These are phyloP conservation scores for Candida takata DNA, from an alignment of 805 yeast genomes.

Conservation along the genomic window DNA sequence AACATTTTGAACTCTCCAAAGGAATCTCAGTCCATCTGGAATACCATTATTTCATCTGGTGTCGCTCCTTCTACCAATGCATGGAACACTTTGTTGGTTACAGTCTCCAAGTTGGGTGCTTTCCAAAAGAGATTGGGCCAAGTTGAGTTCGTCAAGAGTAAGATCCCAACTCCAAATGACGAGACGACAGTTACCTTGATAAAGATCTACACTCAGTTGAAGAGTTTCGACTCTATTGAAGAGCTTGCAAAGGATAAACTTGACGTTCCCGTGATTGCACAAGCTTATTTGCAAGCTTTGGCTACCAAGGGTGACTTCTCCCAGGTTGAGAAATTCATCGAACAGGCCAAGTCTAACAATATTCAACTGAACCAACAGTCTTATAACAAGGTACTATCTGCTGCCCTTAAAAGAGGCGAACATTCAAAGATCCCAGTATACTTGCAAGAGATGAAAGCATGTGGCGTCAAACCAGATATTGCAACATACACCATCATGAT, in stretches of 20 bases:
- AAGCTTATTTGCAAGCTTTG: slow-evolving; percentile 19
- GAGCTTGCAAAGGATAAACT: slow-evolving; percentile 28
- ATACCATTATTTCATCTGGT: slow-evolving; percentile 34
- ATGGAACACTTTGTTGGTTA: slow-evolving; percentile 55
- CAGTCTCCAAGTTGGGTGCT: slow-evolving; percentile 30
- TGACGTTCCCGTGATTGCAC: slow-evolving; percentile 23
- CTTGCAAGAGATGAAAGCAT: slow-evolving; percentile 37
- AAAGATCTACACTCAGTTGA: slow-evolving; percentile 40
- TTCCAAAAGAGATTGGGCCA: slow-evolving; percentile 26
- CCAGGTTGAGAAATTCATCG: slow-evolving; percentile 7
- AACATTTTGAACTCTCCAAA: slow-evolving; percentile 29
- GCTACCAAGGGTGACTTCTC: slow-evolving; percentile 9
- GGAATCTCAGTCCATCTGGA: slow-evolving; percentile 43
- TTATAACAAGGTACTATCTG: slow-evolving; percentile 44
- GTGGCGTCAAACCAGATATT: slow-evolving; percentile 45
- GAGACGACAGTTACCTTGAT: slow-evolving; percentile 43
- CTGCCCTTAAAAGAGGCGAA: slow-evolving; percentile 34
- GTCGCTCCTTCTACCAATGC: slow-evolving; percentile 36
- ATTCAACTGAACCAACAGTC: slow-evolving; percentile 40
- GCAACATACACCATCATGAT: slow-evolving; percentile 57
- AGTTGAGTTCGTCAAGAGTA: slow-evolving; percentile 31
- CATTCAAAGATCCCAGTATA: slow-evolving; percentile 41
- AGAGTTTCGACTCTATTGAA: slow-evolving; percentile 31
- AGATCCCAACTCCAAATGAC: slow-evolving; percentile 35
- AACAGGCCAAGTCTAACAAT: slow-evolving; percentile 18